These are phyloP conservation scores for Iris macrosiphon DNA, from an alignment of 106 monocot species.

Conservation along the genomic window DNA sequence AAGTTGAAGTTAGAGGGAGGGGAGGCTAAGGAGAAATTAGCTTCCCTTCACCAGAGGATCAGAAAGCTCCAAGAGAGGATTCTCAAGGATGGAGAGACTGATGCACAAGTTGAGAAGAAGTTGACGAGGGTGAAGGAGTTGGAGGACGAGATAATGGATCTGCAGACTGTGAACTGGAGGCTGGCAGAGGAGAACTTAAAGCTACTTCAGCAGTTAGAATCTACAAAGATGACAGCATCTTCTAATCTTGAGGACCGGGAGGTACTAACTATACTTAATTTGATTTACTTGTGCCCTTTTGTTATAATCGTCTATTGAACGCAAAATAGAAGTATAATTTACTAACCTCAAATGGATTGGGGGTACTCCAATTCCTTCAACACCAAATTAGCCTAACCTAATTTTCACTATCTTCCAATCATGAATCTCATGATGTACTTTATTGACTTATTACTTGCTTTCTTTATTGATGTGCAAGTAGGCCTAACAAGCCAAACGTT, in stretches of 20 bases:
- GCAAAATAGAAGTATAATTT: too few relatives aligned
- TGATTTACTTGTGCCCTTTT: too few relatives aligned
- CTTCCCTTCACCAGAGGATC: conserved; percentile 30
- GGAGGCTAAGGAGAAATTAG: conserved; percentile 34
- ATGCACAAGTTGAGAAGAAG: conserved; percentile 29
- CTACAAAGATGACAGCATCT: conserved; percentile 17
- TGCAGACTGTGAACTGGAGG: conserved; percentile 33
- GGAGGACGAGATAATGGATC: conserved; percentile 37
- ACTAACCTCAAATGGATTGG: too few relatives aligned
- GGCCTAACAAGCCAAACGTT: too few relatives aligned
- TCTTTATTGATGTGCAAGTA: too few relatives aligned
- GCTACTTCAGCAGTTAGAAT: conserved; percentile 34
- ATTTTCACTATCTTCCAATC: too few relatives aligned
- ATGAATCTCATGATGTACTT: too few relatives aligned
- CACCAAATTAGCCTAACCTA: too few relatives aligned
- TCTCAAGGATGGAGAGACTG: conserved; percentile 12
- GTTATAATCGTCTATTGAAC: too few relatives aligned
- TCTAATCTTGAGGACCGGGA: conserved; percentile 10
- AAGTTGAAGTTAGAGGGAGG: conserved; percentile 32
- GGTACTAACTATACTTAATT: conserved; percentile 33
- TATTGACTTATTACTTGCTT: too few relatives aligned
- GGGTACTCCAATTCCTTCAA: too few relatives aligned
- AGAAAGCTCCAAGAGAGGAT: conserved; percentile 17
- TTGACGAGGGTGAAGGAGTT: conserved; percentile 35
- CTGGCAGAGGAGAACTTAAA: conserved; percentile 52